Evolutionary conservation across 768 basidiomycete species (phyloP).

Genomic region (Cantharellus anzutake): DNA sequence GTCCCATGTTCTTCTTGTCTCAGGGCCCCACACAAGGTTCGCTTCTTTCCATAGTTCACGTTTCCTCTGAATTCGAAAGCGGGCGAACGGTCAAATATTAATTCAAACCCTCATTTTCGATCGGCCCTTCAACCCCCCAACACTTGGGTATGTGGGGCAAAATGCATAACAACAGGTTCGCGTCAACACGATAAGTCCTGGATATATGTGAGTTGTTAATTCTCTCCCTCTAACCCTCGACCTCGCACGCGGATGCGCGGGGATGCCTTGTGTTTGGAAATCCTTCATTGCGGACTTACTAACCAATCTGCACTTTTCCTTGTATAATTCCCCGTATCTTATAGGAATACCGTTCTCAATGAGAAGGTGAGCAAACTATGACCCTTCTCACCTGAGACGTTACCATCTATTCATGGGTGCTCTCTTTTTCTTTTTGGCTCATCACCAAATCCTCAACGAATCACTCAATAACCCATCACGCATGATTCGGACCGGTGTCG

Average conservation of each 20-base stretch:
- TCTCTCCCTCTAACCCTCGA: neutral
- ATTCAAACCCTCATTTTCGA: no score
- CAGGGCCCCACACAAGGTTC: conserved; percentile 4
- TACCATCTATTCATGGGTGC: no score
- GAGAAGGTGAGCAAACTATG: conserved; percentile 1
- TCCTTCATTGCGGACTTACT: no score
- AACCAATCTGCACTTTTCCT: neutral
- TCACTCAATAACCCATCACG: no score
- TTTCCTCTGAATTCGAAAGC: neutral
- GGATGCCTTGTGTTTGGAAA: no score
- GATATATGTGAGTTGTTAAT: conserved; percentile 7
- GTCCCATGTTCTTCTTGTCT: neutral
- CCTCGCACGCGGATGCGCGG: no score
- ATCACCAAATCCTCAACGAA: no score
- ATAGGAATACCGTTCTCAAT: conserved; percentile 4
- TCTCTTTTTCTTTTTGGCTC: no score
- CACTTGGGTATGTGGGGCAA: no score
- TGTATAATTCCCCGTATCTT: neutral
- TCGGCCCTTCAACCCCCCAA: no score
- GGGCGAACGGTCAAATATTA: no score
- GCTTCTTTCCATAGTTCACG: neutral
- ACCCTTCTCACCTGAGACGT: neutral
- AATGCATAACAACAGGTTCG: neutral
- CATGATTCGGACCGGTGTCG: no score
- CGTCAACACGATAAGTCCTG: conserved; percentile 8